Evolutionary conservation across 2,329 filamentous ascomycete species (phyloP).

Genomic region (Venturia aucupariae): DNA sequence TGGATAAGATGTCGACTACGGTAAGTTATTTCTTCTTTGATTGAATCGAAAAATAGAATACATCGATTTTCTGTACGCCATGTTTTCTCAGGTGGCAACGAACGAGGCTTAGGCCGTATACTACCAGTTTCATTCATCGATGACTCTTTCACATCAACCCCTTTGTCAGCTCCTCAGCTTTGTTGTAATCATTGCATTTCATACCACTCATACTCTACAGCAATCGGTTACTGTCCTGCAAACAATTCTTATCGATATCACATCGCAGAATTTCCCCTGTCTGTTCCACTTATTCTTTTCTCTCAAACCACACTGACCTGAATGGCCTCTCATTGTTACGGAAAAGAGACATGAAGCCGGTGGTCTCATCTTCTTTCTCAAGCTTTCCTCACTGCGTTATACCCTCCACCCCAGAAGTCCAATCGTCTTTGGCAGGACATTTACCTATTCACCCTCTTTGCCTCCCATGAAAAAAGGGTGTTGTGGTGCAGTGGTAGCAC

Average conservation of each 20-base stretch:
- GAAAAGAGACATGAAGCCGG: too few relatives aligned
- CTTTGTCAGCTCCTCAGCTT: neutral
- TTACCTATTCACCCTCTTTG: neutral
- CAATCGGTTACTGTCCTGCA: neutral
- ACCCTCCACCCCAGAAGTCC: neutral
- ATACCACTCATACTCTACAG: neutral
- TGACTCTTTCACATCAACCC: neutral
- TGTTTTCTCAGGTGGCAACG: neutral
- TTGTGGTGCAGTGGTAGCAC: slow-evolving; percentile 10
- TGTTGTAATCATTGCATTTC: neutral
- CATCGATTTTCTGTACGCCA: neutral
- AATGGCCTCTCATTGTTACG: neutral
- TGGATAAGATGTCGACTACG: too few relatives aligned
- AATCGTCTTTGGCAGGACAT: neutral
- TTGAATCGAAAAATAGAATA: neutral
- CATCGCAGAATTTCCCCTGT: neutral
- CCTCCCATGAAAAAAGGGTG: neutral
- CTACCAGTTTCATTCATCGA: neutral
- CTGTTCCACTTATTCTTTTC: neutral
- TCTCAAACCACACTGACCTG: neutral
- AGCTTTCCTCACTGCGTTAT: too few relatives aligned
- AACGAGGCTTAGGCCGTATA: neutral
- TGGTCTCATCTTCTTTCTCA: neutral
- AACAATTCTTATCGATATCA: neutral
- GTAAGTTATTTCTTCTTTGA: neutral